Evolutionary conservation across 2,329 filamentous ascomycete species (phyloP).

Genomic region (Byssoonygena ceratinophila): DNA sequence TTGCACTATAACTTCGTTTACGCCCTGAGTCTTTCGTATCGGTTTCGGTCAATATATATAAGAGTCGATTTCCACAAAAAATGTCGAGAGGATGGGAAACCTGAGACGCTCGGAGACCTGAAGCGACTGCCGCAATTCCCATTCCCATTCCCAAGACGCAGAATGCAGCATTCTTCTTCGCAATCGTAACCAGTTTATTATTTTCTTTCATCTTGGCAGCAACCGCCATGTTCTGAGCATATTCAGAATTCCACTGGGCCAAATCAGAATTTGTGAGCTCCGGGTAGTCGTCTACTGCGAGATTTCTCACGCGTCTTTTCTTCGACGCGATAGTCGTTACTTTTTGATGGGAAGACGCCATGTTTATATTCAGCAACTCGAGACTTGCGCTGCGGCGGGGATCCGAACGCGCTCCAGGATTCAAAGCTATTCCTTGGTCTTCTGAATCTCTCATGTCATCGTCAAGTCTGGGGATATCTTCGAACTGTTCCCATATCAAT

Average conservation of each 20-base stretch:
- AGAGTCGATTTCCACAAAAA: constrained; percentile 49
- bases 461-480: background rate
- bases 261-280: constrained; percentile 49
- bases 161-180: constrained; percentile 53
- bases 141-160: constrained; percentile 51
- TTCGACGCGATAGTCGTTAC: constrained; percentile 16
- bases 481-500: constrained; percentile 1
- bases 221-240: constrained; percentile 50
- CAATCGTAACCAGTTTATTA: constrained; percentile 35
- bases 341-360: background rate
- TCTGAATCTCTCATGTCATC: background rate
- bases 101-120: constrained; percentile 34
- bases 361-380: background rate
- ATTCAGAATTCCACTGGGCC: constrained; percentile 48
- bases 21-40: constrained; percentile 16
- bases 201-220: constrained; percentile 37
- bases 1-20: constrained; percentile 22
- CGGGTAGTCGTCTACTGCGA: constrained; percentile 41
- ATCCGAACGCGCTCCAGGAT: background rate
- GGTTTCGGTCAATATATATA: constrained; percentile 38
- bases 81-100: constrained; percentile 44
- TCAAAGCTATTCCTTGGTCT: background rate
- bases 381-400: background rate
- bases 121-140: constrained; percentile 47
- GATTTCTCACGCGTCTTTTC: constrained; percentile 23